Conservation (phyloP, 306 rosid genomes). For the Cicer bijugum region DNA sequence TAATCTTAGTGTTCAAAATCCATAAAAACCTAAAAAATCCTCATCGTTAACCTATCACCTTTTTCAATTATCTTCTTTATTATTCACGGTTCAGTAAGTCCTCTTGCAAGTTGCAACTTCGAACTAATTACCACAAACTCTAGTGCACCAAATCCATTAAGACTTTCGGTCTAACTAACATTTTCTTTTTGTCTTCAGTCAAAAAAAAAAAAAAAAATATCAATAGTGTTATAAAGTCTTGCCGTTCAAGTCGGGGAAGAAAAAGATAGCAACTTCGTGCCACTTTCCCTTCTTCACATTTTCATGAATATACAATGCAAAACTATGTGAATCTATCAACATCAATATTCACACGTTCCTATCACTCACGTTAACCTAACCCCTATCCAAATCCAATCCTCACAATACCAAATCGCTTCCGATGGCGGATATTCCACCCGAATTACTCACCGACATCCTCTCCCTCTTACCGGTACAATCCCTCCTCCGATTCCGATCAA, state of each 20-base stretch:
- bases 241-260: neutral
- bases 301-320: neutral
- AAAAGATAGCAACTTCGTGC: neutral
- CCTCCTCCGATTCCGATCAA: conserved; percentile 54
- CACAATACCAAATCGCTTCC: neutral
- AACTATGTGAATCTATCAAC: neutral
- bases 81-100: too few species aligned
- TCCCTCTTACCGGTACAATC: conserved; percentile 44
- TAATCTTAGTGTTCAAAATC: too few species aligned
- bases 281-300: neutral
- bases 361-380: neutral
- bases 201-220: too few species aligned
- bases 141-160: too few species aligned
- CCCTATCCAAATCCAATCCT: neutral
- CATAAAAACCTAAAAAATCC: too few species aligned
- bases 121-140: too few species aligned
- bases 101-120: too few species aligned
- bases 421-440: conserved; percentile 63
- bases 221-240: too few species aligned
- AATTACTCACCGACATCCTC: conserved; percentile 60
- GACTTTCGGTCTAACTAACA: too few species aligned
- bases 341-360: neutral
- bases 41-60: too few species aligned
- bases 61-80: too few species aligned
- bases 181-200: too few species aligned